Conservation (phyloP, 129 eudicot genomes). For the Ambrosia trifida region DNA sequence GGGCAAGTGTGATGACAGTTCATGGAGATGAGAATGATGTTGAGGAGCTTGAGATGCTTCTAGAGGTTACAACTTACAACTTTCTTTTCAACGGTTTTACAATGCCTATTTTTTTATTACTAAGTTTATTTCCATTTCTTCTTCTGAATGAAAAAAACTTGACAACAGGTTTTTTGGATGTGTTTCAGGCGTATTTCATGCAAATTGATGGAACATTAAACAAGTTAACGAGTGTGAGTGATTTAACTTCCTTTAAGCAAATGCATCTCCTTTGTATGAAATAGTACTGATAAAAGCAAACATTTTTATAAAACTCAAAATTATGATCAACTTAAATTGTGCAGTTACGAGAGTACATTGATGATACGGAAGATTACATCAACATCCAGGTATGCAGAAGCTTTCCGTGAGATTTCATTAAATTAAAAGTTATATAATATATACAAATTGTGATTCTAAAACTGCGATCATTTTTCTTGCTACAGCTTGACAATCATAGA, state of each 20-base stretch:
- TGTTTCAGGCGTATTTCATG: conserved; percentile 91
- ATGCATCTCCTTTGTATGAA: background rate
- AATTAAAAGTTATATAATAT: background rate
- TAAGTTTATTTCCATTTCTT: background rate
- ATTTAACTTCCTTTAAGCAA: background rate
- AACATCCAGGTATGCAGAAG: conserved; percentile 70
- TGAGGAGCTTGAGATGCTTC: conserved; percentile 95
- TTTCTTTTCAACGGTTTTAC: background rate
- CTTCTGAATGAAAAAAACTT: background rate
- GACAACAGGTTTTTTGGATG: background rate
- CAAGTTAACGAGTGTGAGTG: conserved; percentile 60
- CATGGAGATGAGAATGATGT: conserved; percentile 93
- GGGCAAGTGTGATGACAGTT: conserved; percentile 79
- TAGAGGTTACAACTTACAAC: conserved; percentile 55
- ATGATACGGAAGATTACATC: conserved; percentile 91
- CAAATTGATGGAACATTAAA: conserved; percentile 93
- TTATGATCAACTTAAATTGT: conserved; percentile 7
- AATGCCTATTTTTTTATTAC: background rate
- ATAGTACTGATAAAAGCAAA: background rate
- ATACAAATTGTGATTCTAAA: conserved; percentile 22
- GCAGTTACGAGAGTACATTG: conserved; percentile 94
- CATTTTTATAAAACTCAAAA: background rate
- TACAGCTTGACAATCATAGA: conserved; percentile 97
- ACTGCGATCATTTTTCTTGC: background rate
- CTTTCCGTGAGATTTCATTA: background rate